phyloP scores from a whole-genome alignment of 768 basidiomycete species.

The Fomitopsis serialis region DNA sequence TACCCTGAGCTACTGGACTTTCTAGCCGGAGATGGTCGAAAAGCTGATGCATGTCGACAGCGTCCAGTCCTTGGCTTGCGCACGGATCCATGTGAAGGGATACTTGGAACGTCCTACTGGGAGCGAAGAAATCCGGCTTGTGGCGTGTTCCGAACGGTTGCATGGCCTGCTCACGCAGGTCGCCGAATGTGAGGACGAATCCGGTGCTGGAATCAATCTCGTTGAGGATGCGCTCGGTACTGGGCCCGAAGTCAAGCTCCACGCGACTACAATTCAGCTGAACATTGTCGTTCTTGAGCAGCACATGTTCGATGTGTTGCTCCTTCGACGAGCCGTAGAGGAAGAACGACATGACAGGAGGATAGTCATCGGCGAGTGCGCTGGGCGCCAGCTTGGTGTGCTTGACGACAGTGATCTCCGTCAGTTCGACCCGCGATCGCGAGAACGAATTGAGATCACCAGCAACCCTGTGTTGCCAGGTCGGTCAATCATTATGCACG shows the following conservation, averaged over 20 bases:
- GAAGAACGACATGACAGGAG: slow-evolving; percentile 33
- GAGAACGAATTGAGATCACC: neutral
- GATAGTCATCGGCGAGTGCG: slow-evolving; percentile 26
- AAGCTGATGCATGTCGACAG: neutral
- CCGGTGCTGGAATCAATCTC: neutral
- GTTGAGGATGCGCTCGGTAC: neutral
- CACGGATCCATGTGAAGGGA: neutral
- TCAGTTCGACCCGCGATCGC: neutral
- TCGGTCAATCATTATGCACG: too few relatives aligned
- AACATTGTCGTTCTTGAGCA: slow-evolving; percentile 17
- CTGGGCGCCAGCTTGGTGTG: slow-evolving; percentile 24
- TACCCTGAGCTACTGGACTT: neutral
- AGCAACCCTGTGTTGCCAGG: neutral
- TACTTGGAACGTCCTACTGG: neutral
- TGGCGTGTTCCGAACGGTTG: slow-evolving; percentile 1
- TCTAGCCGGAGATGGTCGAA: neutral
- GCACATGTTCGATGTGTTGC: slow-evolving; percentile 28
- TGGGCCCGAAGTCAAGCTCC: neutral
- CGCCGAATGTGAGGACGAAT: neutral
- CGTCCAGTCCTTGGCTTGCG: neutral
- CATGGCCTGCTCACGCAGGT: slow-evolving; percentile 1
- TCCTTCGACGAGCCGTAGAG: slow-evolving; percentile 29
- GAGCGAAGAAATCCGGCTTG: neutral
- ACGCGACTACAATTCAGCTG: slow-evolving; percentile 12
- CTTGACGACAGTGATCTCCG: slow-evolving; percentile 25